A percentile compares a stretch with the other conserved stretches of the same genome.
phyloP scores from a whole-genome alignment of 441 rosid genomes.

The Populus hybrid region DNA sequence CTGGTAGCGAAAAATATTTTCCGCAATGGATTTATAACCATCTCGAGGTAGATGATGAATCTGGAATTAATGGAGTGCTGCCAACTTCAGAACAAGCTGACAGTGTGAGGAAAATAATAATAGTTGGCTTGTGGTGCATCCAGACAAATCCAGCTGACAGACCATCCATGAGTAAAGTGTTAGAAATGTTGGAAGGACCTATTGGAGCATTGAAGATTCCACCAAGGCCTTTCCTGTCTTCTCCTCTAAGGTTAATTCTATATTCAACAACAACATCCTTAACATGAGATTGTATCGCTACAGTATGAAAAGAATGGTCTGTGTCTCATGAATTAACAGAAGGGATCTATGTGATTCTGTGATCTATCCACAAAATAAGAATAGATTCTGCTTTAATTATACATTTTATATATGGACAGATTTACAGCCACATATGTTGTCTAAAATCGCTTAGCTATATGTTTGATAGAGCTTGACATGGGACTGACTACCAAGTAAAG shows the following conservation, averaged over 20 bases:
- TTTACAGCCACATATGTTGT: too few species aligned
- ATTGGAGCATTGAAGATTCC: not conserved
- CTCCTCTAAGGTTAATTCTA: not conserved
- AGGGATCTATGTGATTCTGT: too few species aligned
- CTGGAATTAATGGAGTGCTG: not conserved
- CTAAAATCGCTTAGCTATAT: too few species aligned
- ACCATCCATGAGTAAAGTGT: constrained; percentile 6
- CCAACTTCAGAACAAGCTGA: not conserved
- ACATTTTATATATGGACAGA: too few species aligned
- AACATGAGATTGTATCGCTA: constrained; percentile 1
- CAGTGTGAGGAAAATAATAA: constrained; percentile 2
- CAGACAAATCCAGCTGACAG: not conserved
- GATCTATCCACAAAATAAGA: too few species aligned
- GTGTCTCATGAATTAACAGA: too few species aligned
- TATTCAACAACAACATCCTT: constrained; percentile 50
- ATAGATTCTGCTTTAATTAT: too few species aligned
- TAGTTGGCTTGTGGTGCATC: constrained; percentile 10
- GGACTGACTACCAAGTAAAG: too few species aligned
- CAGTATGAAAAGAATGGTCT: too few species aligned
- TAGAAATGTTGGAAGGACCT: constrained; percentile 3
- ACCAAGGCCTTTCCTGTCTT: constrained; percentile 5
- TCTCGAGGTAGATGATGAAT: not conserved
- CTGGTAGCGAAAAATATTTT: constrained; percentile 12
- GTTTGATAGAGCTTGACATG: too few species aligned
- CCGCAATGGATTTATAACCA: constrained; percentile 7